Percentiles rank a stretch among this genome's conserved stretches.
phyloP scores from a whole-genome alignment of 2,329 filamentous ascomycete species.

The Allantophomopsis cytisporea region DNA sequence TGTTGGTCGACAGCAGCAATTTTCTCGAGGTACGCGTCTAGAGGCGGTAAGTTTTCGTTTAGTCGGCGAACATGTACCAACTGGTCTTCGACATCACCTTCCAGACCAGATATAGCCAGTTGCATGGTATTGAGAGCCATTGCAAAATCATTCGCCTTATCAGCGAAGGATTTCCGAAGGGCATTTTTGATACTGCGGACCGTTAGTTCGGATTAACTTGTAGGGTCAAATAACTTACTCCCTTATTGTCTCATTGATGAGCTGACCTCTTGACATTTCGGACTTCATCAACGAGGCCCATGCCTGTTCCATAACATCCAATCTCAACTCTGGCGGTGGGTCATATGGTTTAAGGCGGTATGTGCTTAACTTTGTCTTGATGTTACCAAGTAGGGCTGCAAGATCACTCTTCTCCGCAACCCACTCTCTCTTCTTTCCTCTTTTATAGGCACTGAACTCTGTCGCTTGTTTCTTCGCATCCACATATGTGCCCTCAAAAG shows the following conservation, averaged over 20 bases:
- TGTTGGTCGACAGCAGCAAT: conserved; percentile 79
- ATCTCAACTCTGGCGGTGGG: conserved; percentile 68
- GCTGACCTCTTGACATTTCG: conserved; percentile 78
- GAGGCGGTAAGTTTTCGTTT: conserved; percentile 70
- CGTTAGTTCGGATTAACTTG: conserved; percentile 15
- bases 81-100: conserved; percentile 94
- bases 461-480: conserved; percentile 81
- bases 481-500: conserved; percentile 80
- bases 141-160: conserved; percentile 97
- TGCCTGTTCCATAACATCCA: conserved; percentile 70
- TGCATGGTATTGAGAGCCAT: conserved; percentile 91
- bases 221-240: conserved; percentile 43
- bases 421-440: conserved; percentile 83
- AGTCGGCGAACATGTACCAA: conserved; percentile 75
- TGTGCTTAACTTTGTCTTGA: conserved; percentile 96
- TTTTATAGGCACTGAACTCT: conserved; percentile 81
- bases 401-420: conserved; percentile 96
- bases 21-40: conserved; percentile 83
- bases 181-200: conserved; percentile 74
- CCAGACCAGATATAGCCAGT: conserved; percentile 87
- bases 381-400: conserved; percentile 85
- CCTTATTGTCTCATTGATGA: conserved; percentile 96
- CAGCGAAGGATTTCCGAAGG: conserved; percentile 81
- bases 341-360: conserved; percentile 87
- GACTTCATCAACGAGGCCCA: conserved; percentile 71